Percentiles rank a stretch among this genome's conserved stretches.
phyloP scores from a whole-genome alignment of 2,329 filamentous ascomycete genomes.

The Trichoderma sp. region DNA sequence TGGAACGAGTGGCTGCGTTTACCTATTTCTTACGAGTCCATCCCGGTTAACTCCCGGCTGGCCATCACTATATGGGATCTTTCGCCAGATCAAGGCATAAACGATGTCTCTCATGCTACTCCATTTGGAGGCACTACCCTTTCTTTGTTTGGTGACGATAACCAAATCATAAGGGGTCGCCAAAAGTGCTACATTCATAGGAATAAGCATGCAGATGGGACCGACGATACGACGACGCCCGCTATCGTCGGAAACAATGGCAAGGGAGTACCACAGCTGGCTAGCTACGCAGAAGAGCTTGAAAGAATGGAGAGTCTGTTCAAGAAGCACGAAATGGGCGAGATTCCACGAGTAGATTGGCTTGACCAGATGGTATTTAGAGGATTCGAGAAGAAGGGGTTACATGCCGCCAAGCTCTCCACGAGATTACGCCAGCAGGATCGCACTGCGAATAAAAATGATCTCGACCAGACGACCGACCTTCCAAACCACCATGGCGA shows the following conservation, averaged over 20 bases:
- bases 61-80: slow-evolving; percentile 96
- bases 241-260: slow-evolving; percentile 61
- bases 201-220: slow-evolving; percentile 81
- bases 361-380: slow-evolving; percentile 93
- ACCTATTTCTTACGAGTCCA: slow-evolving; percentile 79
- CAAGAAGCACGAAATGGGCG: slow-evolving; percentile 98
- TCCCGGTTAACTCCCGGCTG: slow-evolving; percentile 80
- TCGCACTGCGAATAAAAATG: slow-evolving; percentile 41
- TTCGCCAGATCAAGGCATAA: slow-evolving; percentile 74
- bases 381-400: slow-evolving; percentile 77
- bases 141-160: slow-evolving; percentile 87
- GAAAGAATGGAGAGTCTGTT: slow-evolving; percentile 87
- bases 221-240: slow-evolving; percentile 78
- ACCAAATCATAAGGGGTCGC: slow-evolving; percentile 85
- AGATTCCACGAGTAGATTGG: slow-evolving; percentile 92
- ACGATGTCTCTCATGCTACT: slow-evolving; percentile 74
- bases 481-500: slow-evolving; percentile 49
- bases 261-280: slow-evolving; percentile 55
- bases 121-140: slow-evolving; percentile 96
- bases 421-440: slow-evolving; percentile 61
- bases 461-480: slow-evolving; percentile 37
- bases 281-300: slow-evolving; percentile 79
- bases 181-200: slow-evolving; percentile 90
- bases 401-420: slow-evolving; percentile 66
- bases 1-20: slow-evolving; percentile 98